Conservation (phyloP, 306 rosid genomes). For the Argentina anserina region DNA sequence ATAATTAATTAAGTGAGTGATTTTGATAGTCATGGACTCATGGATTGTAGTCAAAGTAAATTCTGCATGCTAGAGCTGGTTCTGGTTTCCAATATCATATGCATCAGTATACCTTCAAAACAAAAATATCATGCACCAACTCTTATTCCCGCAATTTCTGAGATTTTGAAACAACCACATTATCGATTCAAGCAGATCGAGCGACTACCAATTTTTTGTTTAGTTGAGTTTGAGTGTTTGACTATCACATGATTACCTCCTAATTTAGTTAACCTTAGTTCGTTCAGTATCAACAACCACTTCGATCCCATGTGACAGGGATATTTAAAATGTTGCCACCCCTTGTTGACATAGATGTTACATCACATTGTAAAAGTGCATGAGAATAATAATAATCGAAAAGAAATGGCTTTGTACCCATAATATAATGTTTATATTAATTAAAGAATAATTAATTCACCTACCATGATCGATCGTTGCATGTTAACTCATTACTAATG, state of each 20-base stretch:
- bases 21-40: neutral
- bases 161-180: neutral
- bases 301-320: slow-evolving; percentile 26
- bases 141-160: neutral
- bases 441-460: neutral
- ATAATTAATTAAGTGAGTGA: neutral
- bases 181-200: neutral
- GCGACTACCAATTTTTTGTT: neutral
- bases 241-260: neutral
- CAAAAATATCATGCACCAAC: neutral
- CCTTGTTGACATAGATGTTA: slow-evolving; percentile 8
- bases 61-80: neutral
- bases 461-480: no score
- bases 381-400: neutral
- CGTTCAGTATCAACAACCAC: neutral
- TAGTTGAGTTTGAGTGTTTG: neutral
- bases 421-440: neutral
- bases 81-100: slow-evolving; percentile 1
- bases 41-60: slow-evolving; percentile 1
- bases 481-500: no score
- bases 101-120: neutral
- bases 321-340: slow-evolving; percentile 1
- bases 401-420: neutral
- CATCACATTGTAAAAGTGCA: neutral
- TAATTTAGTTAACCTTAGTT: neutral